Base-by-base conservation (phyloP, 495 filamentous ascomycete species). In the Aspergillus saccharolyticus region DNA sequence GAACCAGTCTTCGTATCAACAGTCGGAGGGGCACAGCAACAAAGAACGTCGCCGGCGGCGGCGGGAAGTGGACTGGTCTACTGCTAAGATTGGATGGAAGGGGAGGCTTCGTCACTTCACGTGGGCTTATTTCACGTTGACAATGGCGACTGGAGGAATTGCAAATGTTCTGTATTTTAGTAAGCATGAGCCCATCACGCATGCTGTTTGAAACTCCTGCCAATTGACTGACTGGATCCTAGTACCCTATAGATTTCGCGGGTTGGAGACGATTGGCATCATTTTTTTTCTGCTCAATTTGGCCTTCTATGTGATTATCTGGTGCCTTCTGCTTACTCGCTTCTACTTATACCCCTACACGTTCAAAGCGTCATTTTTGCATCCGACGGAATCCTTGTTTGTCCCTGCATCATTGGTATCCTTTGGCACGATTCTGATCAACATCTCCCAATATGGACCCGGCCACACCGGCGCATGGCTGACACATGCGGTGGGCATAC, bases 61-160 rank as follows among this genome's bases (percentile, higher is more conserved):
- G 18, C 18, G 21, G n/a, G 61, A 67, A 46, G 55, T 59, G 19
- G 28, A 57, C 18, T 4, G 24, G 25, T 33, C 33, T 52, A 54
- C 63, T 7, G 18, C 55, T 18, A 59, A 16, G 28, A 54, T 79
- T 19, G 63, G 68, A n/a, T 81, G 77, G 77, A 74, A 71, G 51
- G 65, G 77, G 49, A 68, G 78, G 4, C 76, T 81, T 58, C 72
- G 77, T 3, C 77, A 81, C 67, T 66, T 77, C 42, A 81, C 80
- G 1, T 89, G 86, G 86, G 86, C 84, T 7, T 90, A 83, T 73
- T 89, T 89, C 56, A 88, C 86, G 4, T 76, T 88, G 73, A 83
- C 80, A 16, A 91, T 91, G 89, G 89, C 90, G 3, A 94, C 90
- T 0, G 90, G 90, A 14, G 90, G 90, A 0, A 75, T 96, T 57